Evolutionary conservation across 768 basidiomycete genomes (phyloP).

Genomic region (Amanita muscaria): DNA sequence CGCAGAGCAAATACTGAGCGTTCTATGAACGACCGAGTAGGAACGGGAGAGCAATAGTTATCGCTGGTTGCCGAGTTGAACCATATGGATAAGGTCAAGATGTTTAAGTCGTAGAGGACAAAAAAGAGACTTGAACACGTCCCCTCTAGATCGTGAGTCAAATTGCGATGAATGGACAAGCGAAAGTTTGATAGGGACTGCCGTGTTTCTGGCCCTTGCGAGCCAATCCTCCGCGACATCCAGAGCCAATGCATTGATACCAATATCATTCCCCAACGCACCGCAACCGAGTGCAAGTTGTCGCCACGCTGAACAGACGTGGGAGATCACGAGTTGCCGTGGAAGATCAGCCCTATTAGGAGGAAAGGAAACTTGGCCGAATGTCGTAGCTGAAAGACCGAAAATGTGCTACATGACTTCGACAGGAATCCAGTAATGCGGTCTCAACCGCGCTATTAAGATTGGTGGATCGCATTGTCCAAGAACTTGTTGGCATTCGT

Average conservation of each 20-base stretch:
- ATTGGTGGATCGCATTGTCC: too few species aligned
- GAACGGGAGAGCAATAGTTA: neutral
- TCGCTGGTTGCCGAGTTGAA: neutral
- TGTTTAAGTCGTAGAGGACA: neutral
- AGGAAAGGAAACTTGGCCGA: neutral
- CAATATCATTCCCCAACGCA: conserved; percentile 2
- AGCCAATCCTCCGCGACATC: neutral
- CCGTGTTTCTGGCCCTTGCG: neutral
- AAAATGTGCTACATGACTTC: conserved; percentile 5
- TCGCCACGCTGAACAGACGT: conserved; percentile 7
- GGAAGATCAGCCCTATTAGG: neutral
- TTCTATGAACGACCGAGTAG: neutral
- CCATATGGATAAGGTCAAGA: conserved; percentile 3
- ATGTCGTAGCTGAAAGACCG: neutral
- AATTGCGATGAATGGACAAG: neutral
- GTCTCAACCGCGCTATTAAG: neutral
- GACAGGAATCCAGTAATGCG: neutral
- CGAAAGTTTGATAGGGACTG: neutral
- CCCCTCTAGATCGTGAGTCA: neutral
- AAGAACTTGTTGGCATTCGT: too few species aligned
- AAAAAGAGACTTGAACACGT: neutral
- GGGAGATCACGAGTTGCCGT: neutral
- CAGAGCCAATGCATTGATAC: neutral
- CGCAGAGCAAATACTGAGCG: conserved; percentile 1
- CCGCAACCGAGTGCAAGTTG: conserved; percentile 1